Evolutionary conservation across 352 stramenopile genomes (phyloP), one percentile per base, ranked within the genome.

Genomic region (Albugo candida): DNA sequence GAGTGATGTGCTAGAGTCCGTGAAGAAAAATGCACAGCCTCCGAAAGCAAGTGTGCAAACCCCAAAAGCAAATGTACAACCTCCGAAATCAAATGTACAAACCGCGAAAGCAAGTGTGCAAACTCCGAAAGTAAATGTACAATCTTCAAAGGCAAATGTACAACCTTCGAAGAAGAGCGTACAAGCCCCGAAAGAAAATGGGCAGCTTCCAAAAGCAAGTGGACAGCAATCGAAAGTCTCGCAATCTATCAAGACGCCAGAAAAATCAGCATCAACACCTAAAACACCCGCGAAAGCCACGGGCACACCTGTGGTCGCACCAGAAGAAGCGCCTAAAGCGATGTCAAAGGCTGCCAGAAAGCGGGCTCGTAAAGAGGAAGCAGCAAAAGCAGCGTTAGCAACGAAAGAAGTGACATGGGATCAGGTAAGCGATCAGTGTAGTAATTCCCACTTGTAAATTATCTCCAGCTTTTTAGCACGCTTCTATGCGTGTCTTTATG

Each of bases 271-370:
- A 11, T 36, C 18, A 10, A 19, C 43, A 41, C 2, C 43, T 47
- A 19, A 48, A 24, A 10, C 38, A 24, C 3, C 17, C 17, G 38
- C 38, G 3, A 24, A 19, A 8, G 38, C 8, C 8, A 24, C 38
- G 17, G 38, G 8, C 3, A 10, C 38, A 43, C 3, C 17, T 19
- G 17, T 24, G 8, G 17, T 24, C 8, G 8, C 19, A 19, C 38
- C 43, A 10, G 20, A 48, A 10, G n/a, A 48, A 39, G 2, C 2
- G 8, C 16, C 16, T 10, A 35, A 20, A 18, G 10, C 24, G 16
- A 39, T 27, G 20, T 48, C 43, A 11, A 71, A 70, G 51, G 78
- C 76, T 54, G 65, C 48, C 58, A 84, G 83, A 61, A 86, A 86
- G 60, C 73, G 74, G 47, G 58, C 62, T 48, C 67, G 67, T 21